Evolutionary conservation across 106 monocot species (phyloP).

Genomic region (Platanthera zijinensis): DNA sequence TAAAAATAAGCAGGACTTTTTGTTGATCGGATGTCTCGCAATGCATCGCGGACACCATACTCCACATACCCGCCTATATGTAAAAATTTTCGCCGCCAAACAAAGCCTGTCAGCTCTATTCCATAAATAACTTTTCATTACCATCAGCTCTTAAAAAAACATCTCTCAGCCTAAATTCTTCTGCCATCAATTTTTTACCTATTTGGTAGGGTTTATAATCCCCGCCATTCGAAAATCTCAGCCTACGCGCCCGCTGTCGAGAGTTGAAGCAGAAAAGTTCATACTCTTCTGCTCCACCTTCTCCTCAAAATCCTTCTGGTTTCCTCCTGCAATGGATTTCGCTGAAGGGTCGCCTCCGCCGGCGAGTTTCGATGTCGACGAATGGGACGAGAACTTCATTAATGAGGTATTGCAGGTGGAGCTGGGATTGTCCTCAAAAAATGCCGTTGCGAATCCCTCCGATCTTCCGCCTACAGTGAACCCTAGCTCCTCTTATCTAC

Average conservation of each 20-base stretch:
- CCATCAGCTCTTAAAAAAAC: no score
- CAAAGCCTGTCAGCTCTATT: no score
- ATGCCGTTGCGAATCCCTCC: conserved; percentile 7
- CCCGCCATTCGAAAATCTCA: not conserved
- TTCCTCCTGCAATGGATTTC: not conserved
- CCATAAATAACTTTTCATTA: no score
- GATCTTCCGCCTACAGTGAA: not conserved
- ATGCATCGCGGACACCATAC: no score
- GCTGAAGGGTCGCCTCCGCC: not conserved
- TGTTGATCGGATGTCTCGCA: no score
- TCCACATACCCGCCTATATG: no score
- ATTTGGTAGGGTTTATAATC: no score
- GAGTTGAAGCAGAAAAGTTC: not conserved
- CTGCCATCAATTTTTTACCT: no score
- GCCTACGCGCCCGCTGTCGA: not conserved
- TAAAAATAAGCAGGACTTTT: no score
- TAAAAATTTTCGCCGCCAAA: no score
- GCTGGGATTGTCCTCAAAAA: conserved; percentile 35
- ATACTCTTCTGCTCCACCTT: not conserved
- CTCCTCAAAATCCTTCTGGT: not conserved
- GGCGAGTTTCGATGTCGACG: conserved; percentile 51
- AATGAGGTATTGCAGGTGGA: conserved; percentile 26
- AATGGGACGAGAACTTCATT: conserved; percentile 59
- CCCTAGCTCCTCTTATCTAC: not conserved
- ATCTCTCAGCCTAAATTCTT: no score